Evolutionary conservation across 83 land plant genomes (phyloP).

Genomic region (Picea abies): DNA sequence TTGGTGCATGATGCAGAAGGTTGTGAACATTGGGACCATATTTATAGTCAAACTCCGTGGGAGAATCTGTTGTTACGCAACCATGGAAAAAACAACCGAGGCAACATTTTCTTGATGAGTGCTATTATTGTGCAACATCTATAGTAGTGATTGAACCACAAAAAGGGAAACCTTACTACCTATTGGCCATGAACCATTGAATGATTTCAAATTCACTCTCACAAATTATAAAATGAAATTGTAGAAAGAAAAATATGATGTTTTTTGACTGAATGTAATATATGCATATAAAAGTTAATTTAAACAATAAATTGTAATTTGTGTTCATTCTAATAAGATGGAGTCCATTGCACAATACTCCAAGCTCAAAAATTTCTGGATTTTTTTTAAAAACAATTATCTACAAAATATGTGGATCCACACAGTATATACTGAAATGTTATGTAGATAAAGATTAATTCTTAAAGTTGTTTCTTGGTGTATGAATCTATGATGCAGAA

Average conservation of each 20-base stretch:
- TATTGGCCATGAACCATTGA: not conserved
- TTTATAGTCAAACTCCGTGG: not conserved
- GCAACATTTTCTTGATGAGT: not conserved
- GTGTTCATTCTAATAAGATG: no score
- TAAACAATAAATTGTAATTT: not conserved
- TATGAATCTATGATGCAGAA: no score
- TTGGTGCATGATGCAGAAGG: no score
- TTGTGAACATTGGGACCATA: no score
- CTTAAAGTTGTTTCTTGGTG: no score
- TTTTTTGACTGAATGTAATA: not conserved
- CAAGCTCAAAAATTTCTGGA: not conserved
- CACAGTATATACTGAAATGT: no score
- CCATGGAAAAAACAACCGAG: not conserved
- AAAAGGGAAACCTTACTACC: not conserved
- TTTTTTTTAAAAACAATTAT: not conserved
- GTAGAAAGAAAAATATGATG: not conserved
- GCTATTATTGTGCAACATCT: conserved; percentile 3
- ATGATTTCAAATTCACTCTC: not conserved
- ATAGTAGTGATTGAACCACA: not conserved
- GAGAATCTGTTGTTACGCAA: not conserved
- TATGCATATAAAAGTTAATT: not conserved
- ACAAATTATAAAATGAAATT: not conserved
- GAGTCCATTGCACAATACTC: no score
- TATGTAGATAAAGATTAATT: no score
- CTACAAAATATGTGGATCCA: no score